These are phyloP conservation scores for Globisporangium sylvaticum DNA, from an alignment of 352 stramenopile genomes.

Conservation along the genomic window DNA sequence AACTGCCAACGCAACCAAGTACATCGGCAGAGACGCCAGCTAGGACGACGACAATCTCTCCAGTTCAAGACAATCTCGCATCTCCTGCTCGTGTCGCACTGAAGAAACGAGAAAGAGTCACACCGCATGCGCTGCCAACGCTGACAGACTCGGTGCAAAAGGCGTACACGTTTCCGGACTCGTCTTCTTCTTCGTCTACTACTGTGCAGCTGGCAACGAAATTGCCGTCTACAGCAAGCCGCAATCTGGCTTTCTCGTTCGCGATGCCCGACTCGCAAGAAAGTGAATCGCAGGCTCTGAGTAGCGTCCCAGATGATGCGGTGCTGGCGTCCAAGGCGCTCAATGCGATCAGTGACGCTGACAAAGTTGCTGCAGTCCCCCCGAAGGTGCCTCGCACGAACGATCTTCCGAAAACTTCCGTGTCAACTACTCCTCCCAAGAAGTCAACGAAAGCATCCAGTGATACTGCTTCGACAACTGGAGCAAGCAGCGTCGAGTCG, in stretches of 20 bases:
- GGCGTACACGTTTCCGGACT: constrained; percentile 23
- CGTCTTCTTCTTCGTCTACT: constrained; percentile 11
- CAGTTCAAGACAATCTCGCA: constrained; percentile 2
- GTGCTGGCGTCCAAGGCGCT: constrained; percentile 28
- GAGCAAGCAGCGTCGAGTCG: constrained; percentile 15
- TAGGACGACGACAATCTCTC: neutral
- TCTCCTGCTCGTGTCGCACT: constrained; percentile 17
- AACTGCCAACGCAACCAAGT: constrained; percentile 41
- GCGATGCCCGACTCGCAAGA: constrained; percentile 57
- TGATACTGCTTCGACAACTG: constrained; percentile 3
- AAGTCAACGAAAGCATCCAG: neutral
- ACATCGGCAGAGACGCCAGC: neutral
- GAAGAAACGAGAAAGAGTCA: constrained; percentile 28
- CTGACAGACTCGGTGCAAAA: constrained; percentile 35
- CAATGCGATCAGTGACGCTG: constrained; percentile 12
- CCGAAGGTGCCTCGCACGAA: neutral
- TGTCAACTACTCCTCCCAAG: neutral
- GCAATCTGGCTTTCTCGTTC: constrained; percentile 66
- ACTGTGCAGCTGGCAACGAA: neutral
- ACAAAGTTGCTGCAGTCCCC: constrained; percentile 11
- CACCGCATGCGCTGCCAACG: neutral
- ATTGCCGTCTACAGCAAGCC: constrained; percentile 29
- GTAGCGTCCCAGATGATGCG: constrained; percentile 32
- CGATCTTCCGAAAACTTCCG: neutral
- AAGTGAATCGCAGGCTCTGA: constrained; percentile 31